These are phyloP conservation scores for Blastocystis sp. DNA, from an alignment of 352 stramenopile species.

Conservation along the genomic window DNA sequence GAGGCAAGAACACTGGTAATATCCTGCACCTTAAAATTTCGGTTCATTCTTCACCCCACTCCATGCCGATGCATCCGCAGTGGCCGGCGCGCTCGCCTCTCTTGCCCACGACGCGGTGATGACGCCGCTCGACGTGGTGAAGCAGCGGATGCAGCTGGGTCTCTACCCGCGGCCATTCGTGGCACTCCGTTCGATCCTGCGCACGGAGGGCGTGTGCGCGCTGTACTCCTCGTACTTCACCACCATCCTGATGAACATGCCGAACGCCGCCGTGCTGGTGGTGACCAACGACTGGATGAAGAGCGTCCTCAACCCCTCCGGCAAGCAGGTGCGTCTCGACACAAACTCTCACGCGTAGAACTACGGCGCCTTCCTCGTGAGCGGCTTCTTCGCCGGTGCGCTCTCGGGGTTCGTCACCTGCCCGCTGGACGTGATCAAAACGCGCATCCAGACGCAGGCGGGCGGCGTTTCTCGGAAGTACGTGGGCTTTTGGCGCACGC, in stretches of 20 bases:
- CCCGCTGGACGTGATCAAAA: constrained; percentile 96
- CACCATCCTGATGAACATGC: constrained; percentile 96
- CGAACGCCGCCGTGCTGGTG: constrained; percentile 96
- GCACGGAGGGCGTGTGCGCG: constrained; percentile 76
- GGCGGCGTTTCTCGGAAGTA: not conserved
- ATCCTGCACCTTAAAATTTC: constrained; percentile 74
- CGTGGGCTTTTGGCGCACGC: constrained; percentile 51
- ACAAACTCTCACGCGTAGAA: not conserved
- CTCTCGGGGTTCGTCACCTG: constrained; percentile 88
- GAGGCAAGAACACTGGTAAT: constrained; percentile 75
- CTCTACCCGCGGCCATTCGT: constrained; percentile 88
- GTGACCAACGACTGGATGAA: constrained; percentile 92
- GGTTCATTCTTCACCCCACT: not conserved
- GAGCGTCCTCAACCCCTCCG: constrained; percentile 78
- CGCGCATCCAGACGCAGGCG: constrained; percentile 87
- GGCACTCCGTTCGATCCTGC: constrained; percentile 78
- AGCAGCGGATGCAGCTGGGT: constrained; percentile 95
- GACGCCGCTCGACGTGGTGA: constrained; percentile 96
- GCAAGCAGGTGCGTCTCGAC: not conserved
- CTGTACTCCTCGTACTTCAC: constrained; percentile 91
- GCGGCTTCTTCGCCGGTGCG: constrained; percentile 85
- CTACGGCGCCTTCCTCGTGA: constrained; percentile 81
- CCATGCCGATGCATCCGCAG: constrained; percentile 73
- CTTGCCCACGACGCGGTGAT: constrained; percentile 95
- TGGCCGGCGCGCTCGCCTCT: constrained; percentile 86